Percentiles rank a stretch among this genome's conserved stretches.
Conservation (phyloP, 176 grass and related monocot genomes). For the Rhynchospora tenuis region DNA sequence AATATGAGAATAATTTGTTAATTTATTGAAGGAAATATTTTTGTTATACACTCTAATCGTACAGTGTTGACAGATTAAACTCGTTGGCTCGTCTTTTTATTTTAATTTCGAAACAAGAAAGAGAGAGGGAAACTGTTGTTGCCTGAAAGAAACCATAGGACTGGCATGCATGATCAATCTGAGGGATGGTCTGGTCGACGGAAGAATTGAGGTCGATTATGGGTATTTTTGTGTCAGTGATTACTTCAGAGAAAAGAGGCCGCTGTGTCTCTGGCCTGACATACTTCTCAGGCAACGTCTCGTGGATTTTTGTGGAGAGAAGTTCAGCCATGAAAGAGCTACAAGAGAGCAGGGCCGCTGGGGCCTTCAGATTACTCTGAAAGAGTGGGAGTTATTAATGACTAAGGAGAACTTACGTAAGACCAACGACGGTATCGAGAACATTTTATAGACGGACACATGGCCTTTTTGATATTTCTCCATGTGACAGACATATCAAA, state of each 20-base stretch:
- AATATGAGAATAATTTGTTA: too few species aligned
- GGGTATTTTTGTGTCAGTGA: conserved; percentile 39
- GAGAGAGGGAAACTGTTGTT: background rate
- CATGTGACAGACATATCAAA: too few species aligned
- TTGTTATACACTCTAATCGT: too few species aligned
- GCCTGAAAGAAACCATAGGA: conserved; percentile 89
- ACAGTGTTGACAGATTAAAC: too few species aligned
- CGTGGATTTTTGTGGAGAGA: conserved; percentile 42
- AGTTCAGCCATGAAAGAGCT: conserved; percentile 42
- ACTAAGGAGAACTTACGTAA: background rate
- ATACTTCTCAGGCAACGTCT: conserved; percentile 45
- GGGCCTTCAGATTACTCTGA: too few species aligned
- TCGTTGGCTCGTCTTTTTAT: background rate
- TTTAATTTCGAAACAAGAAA: background rate
- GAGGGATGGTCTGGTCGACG: conserved; percentile 27
- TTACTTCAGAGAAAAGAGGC: conserved; percentile 51
- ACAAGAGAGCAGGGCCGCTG: background rate
- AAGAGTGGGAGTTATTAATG: too few species aligned
- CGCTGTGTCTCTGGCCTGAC: conserved; percentile 49
- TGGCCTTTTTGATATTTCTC: too few species aligned
- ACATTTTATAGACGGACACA: background rate
- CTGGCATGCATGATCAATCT: conserved; percentile 47
- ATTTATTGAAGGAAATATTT: too few species aligned
- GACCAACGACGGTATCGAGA: background rate
- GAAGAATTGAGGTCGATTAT: conserved; percentile 50